Evolutionary conservation across 108 stramenopile species (phyloP).

Genomic region (Nannochloropsis oceanica): DNA sequence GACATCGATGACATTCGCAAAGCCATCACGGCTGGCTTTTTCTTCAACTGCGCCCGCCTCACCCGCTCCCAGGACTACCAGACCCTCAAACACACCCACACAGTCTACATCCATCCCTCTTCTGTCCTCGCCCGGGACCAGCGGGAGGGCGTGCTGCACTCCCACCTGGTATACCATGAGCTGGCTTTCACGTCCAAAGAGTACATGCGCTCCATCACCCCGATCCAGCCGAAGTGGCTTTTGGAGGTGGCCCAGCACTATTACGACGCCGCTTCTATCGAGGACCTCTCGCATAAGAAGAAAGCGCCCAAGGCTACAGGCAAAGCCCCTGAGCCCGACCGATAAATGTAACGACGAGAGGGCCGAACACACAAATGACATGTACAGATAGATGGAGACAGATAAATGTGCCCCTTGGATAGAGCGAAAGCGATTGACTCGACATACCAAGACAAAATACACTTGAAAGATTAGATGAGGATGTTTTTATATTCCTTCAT

Average conservation of each 20-base stretch:
- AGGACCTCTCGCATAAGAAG: slow-evolving; percentile 59
- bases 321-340: slow-evolving; percentile 8
- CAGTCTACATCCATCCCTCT: slow-evolving; percentile 90
- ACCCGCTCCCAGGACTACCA: slow-evolving; percentile 77
- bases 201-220: slow-evolving; percentile 85
- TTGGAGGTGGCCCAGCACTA: slow-evolving; percentile 95
- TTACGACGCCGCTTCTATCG: slow-evolving; percentile 77
- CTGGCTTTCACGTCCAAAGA: slow-evolving; percentile 94
- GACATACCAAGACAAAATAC: too few relatives aligned
- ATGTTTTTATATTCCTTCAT: too few relatives aligned
- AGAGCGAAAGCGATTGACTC: too few relatives aligned
- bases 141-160: slow-evolving; percentile 50
- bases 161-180: slow-evolving; percentile 84
- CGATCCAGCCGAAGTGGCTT: slow-evolving; percentile 85
- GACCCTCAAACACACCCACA: slow-evolving; percentile 83
- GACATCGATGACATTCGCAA: slow-evolving; percentile 63
- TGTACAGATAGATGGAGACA: too few relatives aligned
- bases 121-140: slow-evolving; percentile 48
- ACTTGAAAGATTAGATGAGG: too few relatives aligned
- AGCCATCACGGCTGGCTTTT: slow-evolving; percentile 90
- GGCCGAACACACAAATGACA: too few relatives aligned
- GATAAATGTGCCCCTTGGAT: too few relatives aligned
- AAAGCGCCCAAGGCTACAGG: slow-evolving; percentile 58
- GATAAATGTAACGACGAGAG: neutral
- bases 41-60: slow-evolving; percentile 86